A percentile compares a stretch with the other conserved stretches of the same genome.
phyloP scores from a whole-genome alignment of 2,329 filamentous ascomycete species.

The Aspergillus sp. region DNA sequence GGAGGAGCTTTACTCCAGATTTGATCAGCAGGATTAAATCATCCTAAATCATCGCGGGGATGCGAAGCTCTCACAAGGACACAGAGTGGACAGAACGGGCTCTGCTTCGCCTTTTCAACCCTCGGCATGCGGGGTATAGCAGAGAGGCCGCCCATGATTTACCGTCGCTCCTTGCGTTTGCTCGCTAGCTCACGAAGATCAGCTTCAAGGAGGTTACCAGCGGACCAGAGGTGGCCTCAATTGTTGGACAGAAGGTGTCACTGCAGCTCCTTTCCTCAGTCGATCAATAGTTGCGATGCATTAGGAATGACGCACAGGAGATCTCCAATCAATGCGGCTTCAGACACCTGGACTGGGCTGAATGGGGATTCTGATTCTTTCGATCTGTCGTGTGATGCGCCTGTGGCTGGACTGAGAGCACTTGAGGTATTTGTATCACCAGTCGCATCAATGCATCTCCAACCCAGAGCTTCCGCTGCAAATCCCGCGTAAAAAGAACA shows the following conservation, averaged over 20 bases:
- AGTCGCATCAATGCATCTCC: slow-evolving; percentile 4
- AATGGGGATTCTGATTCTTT: neutral
- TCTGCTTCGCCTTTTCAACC: slow-evolving; percentile 2
- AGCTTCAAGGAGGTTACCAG: slow-evolving; percentile 2
- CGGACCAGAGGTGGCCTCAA: slow-evolving; percentile 7
- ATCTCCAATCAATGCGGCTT: slow-evolving; percentile 5
- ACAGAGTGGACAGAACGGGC: neutral
- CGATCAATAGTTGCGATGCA: slow-evolving; percentile 19
- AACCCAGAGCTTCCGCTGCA: neutral
- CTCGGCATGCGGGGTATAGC: slow-evolving; percentile 21
- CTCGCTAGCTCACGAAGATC: neutral
- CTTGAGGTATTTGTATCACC: slow-evolving; percentile 18
- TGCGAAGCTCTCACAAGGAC: slow-evolving; percentile 6
- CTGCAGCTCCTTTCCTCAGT: slow-evolving; percentile 14
- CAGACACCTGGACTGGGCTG: slow-evolving; percentile 1
- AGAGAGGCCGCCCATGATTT: neutral
- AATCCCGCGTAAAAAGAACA: slow-evolving; percentile 4
- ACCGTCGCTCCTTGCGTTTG: slow-evolving; percentile 14
- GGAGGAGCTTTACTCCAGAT: neutral
- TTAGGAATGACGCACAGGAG: slow-evolving; percentile 19
- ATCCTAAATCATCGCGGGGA: slow-evolving; percentile 6
- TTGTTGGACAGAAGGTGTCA: slow-evolving; percentile 14
- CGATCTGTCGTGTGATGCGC: slow-evolving; percentile 12
- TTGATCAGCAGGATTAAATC: neutral
- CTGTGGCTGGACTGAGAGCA: neutral